A percentile compares a stretch with the other conserved stretches of the same genome.
phyloP scores from a whole-genome alignment of 2,329 filamentous ascomycete genomes.

The Aspergillus nomiae region DNA sequence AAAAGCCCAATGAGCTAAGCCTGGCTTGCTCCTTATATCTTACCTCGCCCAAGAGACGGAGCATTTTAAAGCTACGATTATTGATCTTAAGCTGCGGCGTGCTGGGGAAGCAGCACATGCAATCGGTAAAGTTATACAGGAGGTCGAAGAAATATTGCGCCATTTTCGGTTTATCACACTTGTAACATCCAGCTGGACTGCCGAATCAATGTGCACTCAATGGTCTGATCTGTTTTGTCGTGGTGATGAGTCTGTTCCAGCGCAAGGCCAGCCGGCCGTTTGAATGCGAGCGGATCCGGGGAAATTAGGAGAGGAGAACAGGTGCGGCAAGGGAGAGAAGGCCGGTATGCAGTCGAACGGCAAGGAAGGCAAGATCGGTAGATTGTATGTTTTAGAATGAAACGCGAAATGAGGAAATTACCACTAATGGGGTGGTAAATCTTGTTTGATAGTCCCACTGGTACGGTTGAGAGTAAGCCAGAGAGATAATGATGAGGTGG shows the following conservation, averaged over 20 bases:
- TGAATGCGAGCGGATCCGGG: slow-evolving; percentile 3
- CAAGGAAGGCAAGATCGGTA: slow-evolving; percentile 1
- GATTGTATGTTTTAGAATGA: background rate
- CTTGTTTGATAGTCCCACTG: background rate
- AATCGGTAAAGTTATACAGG: slow-evolving; percentile 88
- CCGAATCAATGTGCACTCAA: background rate
- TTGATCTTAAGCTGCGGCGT: slow-evolving; percentile 96
- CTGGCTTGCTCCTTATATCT: slow-evolving; percentile 20
- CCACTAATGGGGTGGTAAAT: background rate
- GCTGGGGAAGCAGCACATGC: slow-evolving; percentile 93
- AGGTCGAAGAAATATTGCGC: slow-evolving; percentile 84
- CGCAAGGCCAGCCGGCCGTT: slow-evolving; percentile 2
- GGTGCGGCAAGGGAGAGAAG: slow-evolving; percentile 5
- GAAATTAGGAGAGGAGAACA: slow-evolving; percentile 13
- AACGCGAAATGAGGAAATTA: background rate
- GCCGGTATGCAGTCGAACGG: background rate
- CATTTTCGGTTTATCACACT: slow-evolving; percentile 53
- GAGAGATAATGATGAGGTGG: background rate
- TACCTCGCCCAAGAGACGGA: slow-evolving; percentile 89
- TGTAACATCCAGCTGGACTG: background rate
- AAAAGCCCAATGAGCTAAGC: background rate
- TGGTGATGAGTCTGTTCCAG: slow-evolving; percentile 1
- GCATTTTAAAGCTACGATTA: slow-evolving; percentile 90
- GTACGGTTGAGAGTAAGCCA: background rate
- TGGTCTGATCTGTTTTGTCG: slow-evolving; percentile 1